Conservation (phyloP, 1,139 yeast genomes). For the Yamadazyma epiphylla region DNA sequence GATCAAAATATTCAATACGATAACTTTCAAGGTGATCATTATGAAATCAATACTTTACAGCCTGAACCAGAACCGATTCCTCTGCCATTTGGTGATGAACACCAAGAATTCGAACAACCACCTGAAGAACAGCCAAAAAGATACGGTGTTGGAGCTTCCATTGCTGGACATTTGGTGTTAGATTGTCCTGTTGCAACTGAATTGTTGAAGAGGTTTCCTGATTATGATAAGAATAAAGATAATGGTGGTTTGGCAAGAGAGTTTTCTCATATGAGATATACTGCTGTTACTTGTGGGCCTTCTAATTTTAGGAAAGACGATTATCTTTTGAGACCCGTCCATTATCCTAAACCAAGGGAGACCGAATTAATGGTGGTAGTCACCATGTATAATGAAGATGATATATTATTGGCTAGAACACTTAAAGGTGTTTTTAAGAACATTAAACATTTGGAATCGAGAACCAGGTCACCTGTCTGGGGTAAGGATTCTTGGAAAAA, state of each 20-base stretch:
- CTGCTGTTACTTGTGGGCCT: conserved; percentile 50
- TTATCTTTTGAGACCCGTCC: conserved; percentile 43
- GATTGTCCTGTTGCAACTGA: conserved; percentile 51
- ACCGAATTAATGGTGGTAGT: conserved; percentile 47
- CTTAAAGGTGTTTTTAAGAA: conserved; percentile 47
- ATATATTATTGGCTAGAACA: conserved; percentile 42
- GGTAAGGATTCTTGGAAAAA: conserved; percentile 50
- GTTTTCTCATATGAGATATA: conserved; percentile 47
- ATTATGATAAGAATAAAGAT: conserved; percentile 25
- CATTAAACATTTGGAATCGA: conserved; percentile 44
- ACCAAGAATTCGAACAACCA: conserved; percentile 23
- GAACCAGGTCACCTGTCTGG: conserved; percentile 41
- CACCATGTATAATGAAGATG: conserved; percentile 51
- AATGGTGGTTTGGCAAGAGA: conserved; percentile 46
- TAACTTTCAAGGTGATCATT: conserved; percentile 43
- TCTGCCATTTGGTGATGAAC: conserved; percentile 33
- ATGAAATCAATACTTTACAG: conserved; percentile 36
- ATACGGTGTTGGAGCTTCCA: conserved; percentile 37
- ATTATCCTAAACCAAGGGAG: conserved; percentile 42
- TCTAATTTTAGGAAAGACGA: conserved; percentile 45
- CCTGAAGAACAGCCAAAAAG: conserved; percentile 32
- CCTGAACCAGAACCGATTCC: conserved; percentile 17
- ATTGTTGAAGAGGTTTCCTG: conserved; percentile 41
- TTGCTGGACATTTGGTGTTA: conserved; percentile 46
- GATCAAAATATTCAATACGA: conserved; percentile 40